Conservation (phyloP, 495 filamentous ascomycete species). For the Bacidia gigantensis region DNA sequence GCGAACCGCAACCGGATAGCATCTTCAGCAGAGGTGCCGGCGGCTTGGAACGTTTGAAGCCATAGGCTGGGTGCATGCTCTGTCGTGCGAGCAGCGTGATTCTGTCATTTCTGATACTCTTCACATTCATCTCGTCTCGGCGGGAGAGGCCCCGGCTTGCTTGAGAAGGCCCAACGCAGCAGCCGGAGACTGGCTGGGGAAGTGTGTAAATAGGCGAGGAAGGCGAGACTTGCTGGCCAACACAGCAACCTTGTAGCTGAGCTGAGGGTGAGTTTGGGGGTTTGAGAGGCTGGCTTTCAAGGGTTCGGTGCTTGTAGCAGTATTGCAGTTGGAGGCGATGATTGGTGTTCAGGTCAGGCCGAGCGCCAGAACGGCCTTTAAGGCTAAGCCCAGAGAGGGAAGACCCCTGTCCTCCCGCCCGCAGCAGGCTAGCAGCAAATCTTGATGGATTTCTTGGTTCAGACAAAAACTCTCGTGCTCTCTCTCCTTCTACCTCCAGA, state of each 20-base stretch:
- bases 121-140: background rate
- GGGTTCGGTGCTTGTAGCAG: constrained; percentile 2
- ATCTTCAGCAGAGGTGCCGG: background rate
- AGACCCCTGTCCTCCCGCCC: background rate
- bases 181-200: background rate
- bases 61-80: background rate
- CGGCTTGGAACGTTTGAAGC: background rate
- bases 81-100: background rate
- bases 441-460: constrained; percentile 9
- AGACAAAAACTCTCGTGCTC: constrained; percentile 21
- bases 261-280: no score
- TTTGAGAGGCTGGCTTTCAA: background rate
- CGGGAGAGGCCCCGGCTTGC: background rate
- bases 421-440: constrained; percentile 10
- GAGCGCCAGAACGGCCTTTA: constrained; percentile 1
- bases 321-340: background rate
- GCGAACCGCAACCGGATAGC: constrained; percentile 4
- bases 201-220: background rate
- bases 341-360: constrained; percentile 3
- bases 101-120: background rate
- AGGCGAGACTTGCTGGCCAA: background rate
- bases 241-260: constrained; percentile 5
- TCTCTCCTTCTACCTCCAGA: constrained; percentile 33
- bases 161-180: background rate
- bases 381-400: background rate